Percentiles rank a stretch among this genome's conserved stretches.
Evolutionary conservation across 2,329 filamentous ascomycete species (phyloP).

Genomic region (Gremmenia infestans): DNA sequence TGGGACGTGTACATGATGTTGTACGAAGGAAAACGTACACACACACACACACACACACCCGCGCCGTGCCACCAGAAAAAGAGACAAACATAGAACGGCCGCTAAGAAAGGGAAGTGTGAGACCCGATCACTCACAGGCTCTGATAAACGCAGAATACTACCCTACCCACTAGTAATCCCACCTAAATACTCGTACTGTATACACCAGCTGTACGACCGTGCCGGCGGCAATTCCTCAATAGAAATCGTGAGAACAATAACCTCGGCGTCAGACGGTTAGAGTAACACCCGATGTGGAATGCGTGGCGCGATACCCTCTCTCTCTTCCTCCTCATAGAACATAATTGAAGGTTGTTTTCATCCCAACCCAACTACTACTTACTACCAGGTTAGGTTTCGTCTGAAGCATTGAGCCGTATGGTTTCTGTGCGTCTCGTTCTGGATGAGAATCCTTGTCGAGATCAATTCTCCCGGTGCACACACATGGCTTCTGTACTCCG

Average conservation of each 20-base stretch:
- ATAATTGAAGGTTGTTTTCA: too few species aligned
- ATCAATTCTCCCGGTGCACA: neutral
- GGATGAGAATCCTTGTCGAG: neutral
- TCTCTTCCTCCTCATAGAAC: too few species aligned
- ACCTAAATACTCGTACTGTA: neutral
- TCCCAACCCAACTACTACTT: too few species aligned
- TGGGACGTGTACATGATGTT: too few species aligned
- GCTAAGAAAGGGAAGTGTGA: too few species aligned
- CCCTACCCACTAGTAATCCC: too few species aligned
- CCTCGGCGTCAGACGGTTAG: neutral
- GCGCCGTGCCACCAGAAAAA: too few species aligned
- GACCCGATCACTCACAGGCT: neutral
- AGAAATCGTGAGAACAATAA: neutral
- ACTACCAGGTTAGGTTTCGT: neutral
- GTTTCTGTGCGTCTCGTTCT: neutral
- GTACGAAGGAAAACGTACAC: too few species aligned
- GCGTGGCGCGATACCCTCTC: neutral
- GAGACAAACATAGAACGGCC: too few species aligned
- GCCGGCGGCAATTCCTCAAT: slow-evolving; percentile 6
- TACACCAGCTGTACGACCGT: neutral
- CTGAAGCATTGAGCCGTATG: neutral
- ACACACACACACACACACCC: too few species aligned
- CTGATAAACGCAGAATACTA: neutral
- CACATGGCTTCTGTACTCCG: neutral
- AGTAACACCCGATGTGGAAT: neutral